A percentile compares a stretch with the other conserved stretches of the same genome.
phyloP scores from a whole-genome alignment of 2,329 filamentous ascomycete genomes.

The Pestalotiopsis sp. region DNA sequence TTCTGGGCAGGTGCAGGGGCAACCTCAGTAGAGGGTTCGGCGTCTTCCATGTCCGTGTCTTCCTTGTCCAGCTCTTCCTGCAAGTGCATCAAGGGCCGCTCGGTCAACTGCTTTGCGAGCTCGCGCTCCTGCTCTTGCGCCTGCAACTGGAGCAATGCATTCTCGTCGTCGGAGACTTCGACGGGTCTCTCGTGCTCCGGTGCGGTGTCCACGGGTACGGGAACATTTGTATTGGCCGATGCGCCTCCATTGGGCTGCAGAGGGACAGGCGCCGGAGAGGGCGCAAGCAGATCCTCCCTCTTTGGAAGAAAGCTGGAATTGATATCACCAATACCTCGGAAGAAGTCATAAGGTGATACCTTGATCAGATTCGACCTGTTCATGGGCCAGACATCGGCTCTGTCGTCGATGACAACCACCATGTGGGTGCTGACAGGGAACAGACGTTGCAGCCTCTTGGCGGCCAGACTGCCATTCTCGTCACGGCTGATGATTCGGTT shows the following conservation, averaged over 20 bases:
- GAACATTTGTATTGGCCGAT: constrained; percentile 13
- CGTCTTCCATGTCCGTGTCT: constrained; percentile 62
- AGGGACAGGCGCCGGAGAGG: background rate
- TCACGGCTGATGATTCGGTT: constrained; percentile 95
- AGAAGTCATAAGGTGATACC: constrained; percentile 95
- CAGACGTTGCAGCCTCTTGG: constrained; percentile 85
- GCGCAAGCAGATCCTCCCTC: constrained; percentile 53
- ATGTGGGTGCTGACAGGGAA: constrained; percentile 98
- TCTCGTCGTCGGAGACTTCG: constrained; percentile 29
- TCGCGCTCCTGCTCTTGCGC: constrained; percentile 84
- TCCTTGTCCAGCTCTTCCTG: constrained; percentile 90
- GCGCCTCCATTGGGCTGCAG: constrained; percentile 22
- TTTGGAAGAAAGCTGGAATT: constrained; percentile 97
- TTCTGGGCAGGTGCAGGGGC: constrained; percentile 23
- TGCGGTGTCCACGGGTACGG: constrained; percentile 9
- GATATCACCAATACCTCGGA: constrained; percentile 97
- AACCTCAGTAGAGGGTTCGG: constrained; percentile 14
- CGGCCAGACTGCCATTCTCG: constrained; percentile 90
- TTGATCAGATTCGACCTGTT: constrained; percentile 94
- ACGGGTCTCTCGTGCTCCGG: constrained; percentile 22
- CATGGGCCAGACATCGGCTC: constrained; percentile 90
- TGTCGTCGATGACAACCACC: constrained; percentile 98
- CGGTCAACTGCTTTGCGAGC: constrained; percentile 85
- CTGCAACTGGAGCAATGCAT: constrained; percentile 68
- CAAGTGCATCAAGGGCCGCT: constrained; percentile 86